Conservation (phyloP, 2,329 filamentous ascomycete species). For the Xylariomycetidae sp. region DNA sequence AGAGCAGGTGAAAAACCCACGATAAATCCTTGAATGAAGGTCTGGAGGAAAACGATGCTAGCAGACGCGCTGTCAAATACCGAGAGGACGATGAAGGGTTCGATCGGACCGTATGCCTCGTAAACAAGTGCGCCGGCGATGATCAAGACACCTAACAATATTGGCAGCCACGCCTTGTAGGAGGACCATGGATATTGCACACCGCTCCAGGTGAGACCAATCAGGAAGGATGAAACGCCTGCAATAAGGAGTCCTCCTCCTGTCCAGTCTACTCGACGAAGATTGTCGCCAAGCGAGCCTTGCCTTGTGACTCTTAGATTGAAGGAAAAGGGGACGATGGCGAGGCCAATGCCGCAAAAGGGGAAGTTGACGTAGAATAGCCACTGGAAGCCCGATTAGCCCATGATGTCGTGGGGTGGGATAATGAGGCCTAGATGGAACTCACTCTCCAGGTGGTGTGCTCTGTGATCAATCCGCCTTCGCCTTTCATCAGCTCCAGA, state of each 20-base stretch:
- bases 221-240: constrained; percentile 39
- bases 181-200: constrained; percentile 29
- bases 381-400: constrained; percentile 5
- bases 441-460: constrained; percentile 5
- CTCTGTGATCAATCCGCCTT: constrained; percentile 9
- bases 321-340: constrained; percentile 12
- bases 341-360: constrained; percentile 13
- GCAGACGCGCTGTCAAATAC: constrained; percentile 6
- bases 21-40: not conserved
- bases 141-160: constrained; percentile 12
- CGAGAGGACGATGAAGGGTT: constrained; percentile 8
- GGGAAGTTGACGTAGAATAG: constrained; percentile 17
- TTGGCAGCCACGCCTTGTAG: constrained; percentile 22
- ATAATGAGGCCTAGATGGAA: not conserved
- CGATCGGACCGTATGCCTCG: constrained; percentile 10
- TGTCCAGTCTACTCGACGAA: constrained; percentile 37
- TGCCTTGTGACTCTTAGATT: constrained; percentile 4
- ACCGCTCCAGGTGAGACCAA: constrained; percentile 43
- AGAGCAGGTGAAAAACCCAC: not conserved
- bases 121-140: constrained; percentile 15
- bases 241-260: constrained; percentile 41
- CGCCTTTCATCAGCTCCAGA: no score
- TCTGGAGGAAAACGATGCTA: constrained; percentile 4
- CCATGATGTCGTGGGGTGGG: not conserved
- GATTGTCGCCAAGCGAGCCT: constrained; percentile 1